These are phyloP conservation scores for Phytophthora hybrid DNA, from an alignment of 352 stramenopile species.

Conservation along the genomic window DNA sequence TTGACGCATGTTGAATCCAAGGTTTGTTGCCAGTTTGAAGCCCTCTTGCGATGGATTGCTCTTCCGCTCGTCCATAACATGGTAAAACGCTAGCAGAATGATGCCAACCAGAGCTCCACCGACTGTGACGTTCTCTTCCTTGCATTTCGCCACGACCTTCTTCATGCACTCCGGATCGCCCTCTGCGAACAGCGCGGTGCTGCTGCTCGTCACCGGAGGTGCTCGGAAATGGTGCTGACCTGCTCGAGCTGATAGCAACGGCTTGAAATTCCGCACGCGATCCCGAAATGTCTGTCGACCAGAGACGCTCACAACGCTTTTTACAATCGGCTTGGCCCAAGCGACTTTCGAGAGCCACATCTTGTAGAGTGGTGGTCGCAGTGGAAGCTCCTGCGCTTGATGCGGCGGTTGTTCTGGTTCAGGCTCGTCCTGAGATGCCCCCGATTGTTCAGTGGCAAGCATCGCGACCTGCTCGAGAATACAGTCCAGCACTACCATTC, in stretches of 20 bases:
- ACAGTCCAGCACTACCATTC: constrained; percentile 45
- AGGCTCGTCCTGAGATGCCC: neutral
- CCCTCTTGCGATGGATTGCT: constrained; percentile 13
- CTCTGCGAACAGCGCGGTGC: constrained; percentile 33
- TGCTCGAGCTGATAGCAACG: constrained; percentile 27
- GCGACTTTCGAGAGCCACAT: constrained; percentile 25
- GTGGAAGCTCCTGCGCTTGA: constrained; percentile 14
- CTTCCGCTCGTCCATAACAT: constrained; percentile 12
- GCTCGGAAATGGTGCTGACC: constrained; percentile 38
- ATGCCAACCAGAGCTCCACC: constrained; percentile 35
- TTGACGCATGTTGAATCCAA: constrained; percentile 48
- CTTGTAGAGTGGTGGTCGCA: constrained; percentile 34
- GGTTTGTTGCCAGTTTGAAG: constrained; percentile 41
- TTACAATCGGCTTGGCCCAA: constrained; percentile 18
- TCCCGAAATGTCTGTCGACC: constrained; percentile 12
- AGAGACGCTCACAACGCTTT: constrained; percentile 14
- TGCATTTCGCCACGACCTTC: constrained; percentile 34
- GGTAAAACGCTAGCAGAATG: constrained; percentile 24
- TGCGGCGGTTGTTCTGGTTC: constrained; percentile 9
- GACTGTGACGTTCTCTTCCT: constrained; percentile 39
- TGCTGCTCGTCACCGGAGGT: constrained; percentile 26
- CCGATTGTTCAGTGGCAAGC: constrained; percentile 2
- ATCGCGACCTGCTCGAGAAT: constrained; percentile 33
- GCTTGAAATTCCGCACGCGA: constrained; percentile 6
- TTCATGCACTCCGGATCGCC: constrained; percentile 29